A percentile compares a stretch with the other conserved stretches of the same genome.
These are phyloP conservation scores for Malus asiatica DNA, from an alignment of 306 rosid genomes.

Conservation along the genomic window DNA sequence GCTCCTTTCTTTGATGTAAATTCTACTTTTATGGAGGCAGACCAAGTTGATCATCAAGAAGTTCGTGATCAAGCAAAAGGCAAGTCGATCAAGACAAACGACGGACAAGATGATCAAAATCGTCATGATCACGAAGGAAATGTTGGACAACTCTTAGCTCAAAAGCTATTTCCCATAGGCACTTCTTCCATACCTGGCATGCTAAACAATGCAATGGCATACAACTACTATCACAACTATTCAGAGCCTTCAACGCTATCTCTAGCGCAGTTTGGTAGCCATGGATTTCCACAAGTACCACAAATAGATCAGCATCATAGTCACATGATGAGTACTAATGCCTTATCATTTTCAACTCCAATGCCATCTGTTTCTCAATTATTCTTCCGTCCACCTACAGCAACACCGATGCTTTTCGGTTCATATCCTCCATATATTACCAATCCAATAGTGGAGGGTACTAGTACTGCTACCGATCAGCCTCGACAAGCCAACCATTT, in stretches of 20 bases:
- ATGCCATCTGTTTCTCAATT: slow-evolving; percentile 31
- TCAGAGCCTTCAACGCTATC: slow-evolving; percentile 46
- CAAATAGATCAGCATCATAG: slow-evolving; percentile 8
- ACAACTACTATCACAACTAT: slow-evolving; percentile 11
- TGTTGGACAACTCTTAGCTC: slow-evolving; percentile 25
- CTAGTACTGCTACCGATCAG: background rate
- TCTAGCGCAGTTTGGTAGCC: slow-evolving; percentile 58
- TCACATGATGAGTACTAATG: slow-evolving; percentile 2
- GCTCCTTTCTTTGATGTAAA: slow-evolving; percentile 32
- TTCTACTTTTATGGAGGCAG: background rate
- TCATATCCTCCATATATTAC: slow-evolving; percentile 39
- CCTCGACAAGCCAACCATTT: slow-evolving; percentile 1
- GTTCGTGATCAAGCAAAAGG: background rate
- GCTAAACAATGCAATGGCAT: slow-evolving; percentile 37
- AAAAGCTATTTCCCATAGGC: slow-evolving; percentile 44
- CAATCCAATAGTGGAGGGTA: slow-evolving; percentile 32
- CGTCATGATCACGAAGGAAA: background rate
- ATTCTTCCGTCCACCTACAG: slow-evolving; percentile 34
- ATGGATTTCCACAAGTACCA: slow-evolving; percentile 42
- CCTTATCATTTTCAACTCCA: slow-evolving; percentile 25
- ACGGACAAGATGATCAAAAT: slow-evolving; percentile 6
- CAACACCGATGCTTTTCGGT: slow-evolving; percentile 34
- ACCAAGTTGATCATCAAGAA: slow-evolving; percentile 2
- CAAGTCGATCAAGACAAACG: background rate
- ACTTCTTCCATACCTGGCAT: slow-evolving; percentile 31